Percentiles rank a stretch among this genome's conserved stretches.
phyloP scores from a whole-genome alignment of 495 filamentous ascomycete species.

The Immersiella caudata region DNA sequence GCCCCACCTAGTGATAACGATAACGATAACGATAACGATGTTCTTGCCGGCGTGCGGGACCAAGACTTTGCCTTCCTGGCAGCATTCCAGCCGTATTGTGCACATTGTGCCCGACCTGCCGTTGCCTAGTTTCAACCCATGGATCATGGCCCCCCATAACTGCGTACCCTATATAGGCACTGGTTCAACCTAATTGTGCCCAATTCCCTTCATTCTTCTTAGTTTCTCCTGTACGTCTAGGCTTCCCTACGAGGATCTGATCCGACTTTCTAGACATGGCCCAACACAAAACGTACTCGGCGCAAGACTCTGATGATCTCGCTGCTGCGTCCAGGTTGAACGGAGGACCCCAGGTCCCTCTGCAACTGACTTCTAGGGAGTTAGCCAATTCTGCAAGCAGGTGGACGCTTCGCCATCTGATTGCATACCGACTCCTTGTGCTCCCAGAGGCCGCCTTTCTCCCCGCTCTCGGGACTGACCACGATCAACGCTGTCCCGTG shows the following conservation, averaged over 20 bases:
- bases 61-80: not conserved
- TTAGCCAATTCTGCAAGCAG: slow-evolving; percentile 16
- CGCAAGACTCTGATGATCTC: slow-evolving; percentile 12
- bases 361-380: slow-evolving; percentile 12
- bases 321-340: slow-evolving; percentile 2
- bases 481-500: slow-evolving; percentile 15
- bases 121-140: not conserved
- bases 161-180: not conserved
- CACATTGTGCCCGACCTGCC: not conserved
- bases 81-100: not conserved
- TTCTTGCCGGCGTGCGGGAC: not conserved
- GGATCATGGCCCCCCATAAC: too few species aligned
- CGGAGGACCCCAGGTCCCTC: slow-evolving; percentile 8
- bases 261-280: slow-evolving; percentile 1
- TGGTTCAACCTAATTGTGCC: not conserved
- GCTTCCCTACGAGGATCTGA: not conserved
- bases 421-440: slow-evolving; percentile 19
- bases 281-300: slow-evolving; percentile 8
- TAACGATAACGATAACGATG: slow-evolving; percentile 1
- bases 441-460: slow-evolving; percentile 15
- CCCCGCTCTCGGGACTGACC: slow-evolving; percentile 5
- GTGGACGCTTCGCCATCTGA: slow-evolving; percentile 18
- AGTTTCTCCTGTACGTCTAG: not conserved
- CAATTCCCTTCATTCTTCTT: slow-evolving; percentile 9
- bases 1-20: slow-evolving; percentile 3